phyloP scores from a whole-genome alignment of 345 rosid genomes.

The Eucalyptus fibrosa region DNA sequence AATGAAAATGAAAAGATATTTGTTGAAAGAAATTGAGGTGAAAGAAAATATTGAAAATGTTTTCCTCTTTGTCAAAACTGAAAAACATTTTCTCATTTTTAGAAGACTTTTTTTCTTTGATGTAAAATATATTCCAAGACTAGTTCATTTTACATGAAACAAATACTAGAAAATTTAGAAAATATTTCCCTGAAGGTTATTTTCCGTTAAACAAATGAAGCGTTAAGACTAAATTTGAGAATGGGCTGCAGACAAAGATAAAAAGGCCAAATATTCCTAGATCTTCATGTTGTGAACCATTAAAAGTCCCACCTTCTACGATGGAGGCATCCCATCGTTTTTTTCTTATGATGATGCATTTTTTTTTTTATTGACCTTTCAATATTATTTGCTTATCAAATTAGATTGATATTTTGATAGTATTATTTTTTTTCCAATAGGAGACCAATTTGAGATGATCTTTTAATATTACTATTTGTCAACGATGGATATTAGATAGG shows the following conservation, averaged over 20 bases:
- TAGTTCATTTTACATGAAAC: too few relatives aligned
- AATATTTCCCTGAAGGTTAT: rapidly evolving
- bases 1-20: too few relatives aligned
- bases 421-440: background rate
- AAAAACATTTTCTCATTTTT: too few relatives aligned
- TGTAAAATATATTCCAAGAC: too few relatives aligned
- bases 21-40: too few relatives aligned
- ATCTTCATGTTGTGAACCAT: background rate
- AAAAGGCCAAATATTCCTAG: background rate
- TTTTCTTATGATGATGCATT: background rate
- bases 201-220: rapidly evolving
- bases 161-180: too few relatives aligned
- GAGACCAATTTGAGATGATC: background rate
- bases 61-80: too few relatives aligned
- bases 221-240: background rate
- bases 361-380: background rate
- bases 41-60: too few relatives aligned
- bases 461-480: background rate
- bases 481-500: background rate
- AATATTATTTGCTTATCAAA: background rate
- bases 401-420: background rate
- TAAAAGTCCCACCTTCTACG: background rate
- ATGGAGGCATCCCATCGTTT: background rate
- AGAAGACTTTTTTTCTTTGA: too few relatives aligned
- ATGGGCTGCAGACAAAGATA: background rate